Evolutionary conservation across 2,329 filamentous ascomycete species (phyloP).

Genomic region (Cyphellophora europaea): DNA sequence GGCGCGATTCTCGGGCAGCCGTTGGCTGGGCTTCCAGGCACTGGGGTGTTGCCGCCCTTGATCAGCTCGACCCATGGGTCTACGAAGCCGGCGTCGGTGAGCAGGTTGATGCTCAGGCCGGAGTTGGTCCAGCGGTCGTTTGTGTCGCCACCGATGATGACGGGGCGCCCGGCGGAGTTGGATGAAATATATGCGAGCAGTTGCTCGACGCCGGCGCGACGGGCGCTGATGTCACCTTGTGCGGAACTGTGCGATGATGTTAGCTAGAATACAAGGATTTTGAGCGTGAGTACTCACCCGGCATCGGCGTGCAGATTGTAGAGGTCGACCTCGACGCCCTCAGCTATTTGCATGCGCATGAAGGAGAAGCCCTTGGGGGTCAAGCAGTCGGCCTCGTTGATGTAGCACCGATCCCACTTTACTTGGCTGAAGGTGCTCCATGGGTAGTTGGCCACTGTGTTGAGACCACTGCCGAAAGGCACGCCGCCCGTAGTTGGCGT

Average conservation of each 20-base stretch:
- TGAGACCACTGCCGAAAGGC: conserved; percentile 54
- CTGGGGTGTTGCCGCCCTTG: conserved; percentile 37
- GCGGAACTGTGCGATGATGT: conserved; percentile 27
- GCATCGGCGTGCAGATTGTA: conserved; percentile 63
- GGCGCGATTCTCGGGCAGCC: conserved; percentile 51
- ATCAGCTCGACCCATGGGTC: conserved; percentile 54
- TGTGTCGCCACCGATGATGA: conserved; percentile 56
- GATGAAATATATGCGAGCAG: conserved; percentile 48
- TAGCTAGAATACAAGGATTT: too few species aligned
- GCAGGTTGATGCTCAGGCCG: conserved; percentile 43
- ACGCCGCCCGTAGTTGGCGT: conserved; percentile 58
- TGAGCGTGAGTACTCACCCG: conserved; percentile 33
- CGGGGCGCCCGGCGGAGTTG: conserved; percentile 50
- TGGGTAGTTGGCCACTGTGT: conserved; percentile 50
- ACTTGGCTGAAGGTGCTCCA: conserved; percentile 48
- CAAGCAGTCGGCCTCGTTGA: conserved; percentile 50
- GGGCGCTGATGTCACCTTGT: conserved; percentile 43
- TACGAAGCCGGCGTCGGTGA: conserved; percentile 43
- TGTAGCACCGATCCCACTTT: conserved; percentile 51
- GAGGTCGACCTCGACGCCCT: conserved; percentile 49
- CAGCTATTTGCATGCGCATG: conserved; percentile 48
- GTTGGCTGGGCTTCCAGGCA: conserved; percentile 26
- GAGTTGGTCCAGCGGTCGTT: conserved; percentile 55
- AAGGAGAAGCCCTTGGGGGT: conserved; percentile 63
- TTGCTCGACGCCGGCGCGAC: conserved; percentile 52